phyloP scores from a whole-genome alignment of 169 alveolate species.

The Ichthyophthirius multifiliis region DNA sequence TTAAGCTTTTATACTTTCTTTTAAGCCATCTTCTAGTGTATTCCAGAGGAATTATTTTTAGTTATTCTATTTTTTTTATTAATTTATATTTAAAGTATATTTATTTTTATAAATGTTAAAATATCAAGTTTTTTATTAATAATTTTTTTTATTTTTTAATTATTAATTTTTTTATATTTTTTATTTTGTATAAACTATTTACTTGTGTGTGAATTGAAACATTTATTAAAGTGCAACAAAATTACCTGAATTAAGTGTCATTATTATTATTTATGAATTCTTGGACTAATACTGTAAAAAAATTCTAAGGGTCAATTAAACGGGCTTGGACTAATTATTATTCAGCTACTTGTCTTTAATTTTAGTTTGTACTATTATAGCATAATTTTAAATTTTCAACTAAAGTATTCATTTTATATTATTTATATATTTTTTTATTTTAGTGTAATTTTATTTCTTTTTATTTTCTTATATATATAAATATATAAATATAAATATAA shows the following conservation, averaged over 20 bases:
- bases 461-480: no score
- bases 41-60: not conserved
- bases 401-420: no score
- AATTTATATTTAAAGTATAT: not conserved
- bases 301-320: not conserved
- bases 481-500: no score
- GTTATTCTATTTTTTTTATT: not conserved
- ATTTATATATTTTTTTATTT: no score
- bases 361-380: no score
- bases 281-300: not conserved
- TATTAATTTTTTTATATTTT: not conserved
- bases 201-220: not conserved
- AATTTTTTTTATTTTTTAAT: not conserved
- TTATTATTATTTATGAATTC: not conserved
- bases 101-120: not conserved
- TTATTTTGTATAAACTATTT: not conserved
- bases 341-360: not conserved
- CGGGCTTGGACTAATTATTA: not conserved
- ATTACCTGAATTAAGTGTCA: not conserved
- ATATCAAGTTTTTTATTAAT: not conserved
- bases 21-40: not conserved
- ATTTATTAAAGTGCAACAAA: slow-evolving; percentile 3
- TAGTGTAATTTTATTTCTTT: no score
- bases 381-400: no score
- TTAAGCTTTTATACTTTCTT: not conserved